phyloP scores from a whole-genome alignment of 2,329 filamentous ascomycete genomes.

The Pseudohalonectria lignicola region DNA sequence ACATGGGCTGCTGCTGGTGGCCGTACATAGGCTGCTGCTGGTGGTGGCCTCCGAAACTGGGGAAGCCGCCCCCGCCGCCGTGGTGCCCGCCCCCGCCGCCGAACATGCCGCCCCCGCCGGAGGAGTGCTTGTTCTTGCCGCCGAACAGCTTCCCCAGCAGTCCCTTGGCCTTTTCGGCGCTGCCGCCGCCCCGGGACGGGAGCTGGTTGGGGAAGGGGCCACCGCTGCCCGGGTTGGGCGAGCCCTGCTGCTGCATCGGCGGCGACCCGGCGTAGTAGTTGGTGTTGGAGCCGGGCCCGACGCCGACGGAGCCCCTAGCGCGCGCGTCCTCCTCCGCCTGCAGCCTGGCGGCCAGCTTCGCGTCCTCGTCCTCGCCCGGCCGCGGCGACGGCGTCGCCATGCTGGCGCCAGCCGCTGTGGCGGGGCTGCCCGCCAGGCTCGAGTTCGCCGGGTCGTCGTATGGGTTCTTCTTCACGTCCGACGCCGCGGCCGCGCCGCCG shows the following conservation, averaged over 20 bases:
- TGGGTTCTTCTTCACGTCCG: conserved; percentile 60
- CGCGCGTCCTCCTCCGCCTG: conserved; percentile 76
- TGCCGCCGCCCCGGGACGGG: conserved; percentile 22
- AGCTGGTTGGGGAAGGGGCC: conserved; percentile 26
- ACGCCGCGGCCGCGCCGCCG: conserved; percentile 28
- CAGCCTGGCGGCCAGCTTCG: conserved; percentile 60
- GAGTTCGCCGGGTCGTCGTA: conserved; percentile 37
- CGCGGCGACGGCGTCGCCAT: conserved; percentile 9
- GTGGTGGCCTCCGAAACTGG: conserved; percentile 16
- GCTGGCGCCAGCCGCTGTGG: conserved; percentile 19
- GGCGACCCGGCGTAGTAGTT: conserved; percentile 23
- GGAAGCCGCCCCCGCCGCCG: conserved; percentile 14
- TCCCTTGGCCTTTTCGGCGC: conserved; percentile 27
- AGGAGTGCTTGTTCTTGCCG: conserved; percentile 29
- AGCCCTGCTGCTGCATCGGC: conserved; percentile 11
- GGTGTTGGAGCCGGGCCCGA: conserved; percentile 18
- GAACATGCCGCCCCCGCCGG: conserved; percentile 1
- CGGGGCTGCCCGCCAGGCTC: conserved; percentile 1
- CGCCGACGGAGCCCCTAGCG: conserved; percentile 20
- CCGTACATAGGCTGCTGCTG: conserved; percentile 17
- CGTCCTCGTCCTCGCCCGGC: conserved; percentile 51
- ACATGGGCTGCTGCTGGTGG: background rate
- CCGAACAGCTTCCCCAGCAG: conserved; percentile 41
- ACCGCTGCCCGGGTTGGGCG: background rate
- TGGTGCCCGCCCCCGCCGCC: conserved; percentile 12